Conservation (phyloP, 1,284 basidiomycete species). For the Chondrostereum purpureum region DNA sequence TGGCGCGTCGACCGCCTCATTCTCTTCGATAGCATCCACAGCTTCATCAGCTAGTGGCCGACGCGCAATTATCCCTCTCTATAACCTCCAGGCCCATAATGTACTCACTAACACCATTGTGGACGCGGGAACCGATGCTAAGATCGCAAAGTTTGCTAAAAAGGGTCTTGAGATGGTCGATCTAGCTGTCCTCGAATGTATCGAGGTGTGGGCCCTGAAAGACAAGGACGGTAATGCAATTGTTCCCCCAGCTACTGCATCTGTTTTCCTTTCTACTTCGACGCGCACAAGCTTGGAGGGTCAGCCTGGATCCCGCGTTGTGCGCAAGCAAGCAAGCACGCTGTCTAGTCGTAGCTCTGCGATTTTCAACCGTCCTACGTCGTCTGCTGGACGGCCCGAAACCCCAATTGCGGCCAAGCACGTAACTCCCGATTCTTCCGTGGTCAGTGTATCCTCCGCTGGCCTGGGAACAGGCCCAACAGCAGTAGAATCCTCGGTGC, state of each 20-base stretch:
- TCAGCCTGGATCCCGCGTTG: too few relatives aligned
- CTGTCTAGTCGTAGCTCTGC: background rate
- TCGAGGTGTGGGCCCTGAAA: conserved; percentile 63
- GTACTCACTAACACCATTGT: conserved; percentile 88
- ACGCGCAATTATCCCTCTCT: conserved; percentile 85
- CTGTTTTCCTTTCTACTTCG: background rate
- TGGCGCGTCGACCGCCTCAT: conserved; percentile 48
- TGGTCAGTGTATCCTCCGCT: background rate
- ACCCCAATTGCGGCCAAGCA: background rate
- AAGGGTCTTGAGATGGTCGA: conserved; percentile 80
- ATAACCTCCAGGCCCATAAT: conserved; percentile 90
- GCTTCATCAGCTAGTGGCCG: conserved; percentile 43
- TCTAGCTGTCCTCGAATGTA: conserved; percentile 71
- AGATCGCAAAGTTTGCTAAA: conserved; percentile 86
- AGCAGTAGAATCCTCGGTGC: background rate
- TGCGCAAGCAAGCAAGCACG: background rate
- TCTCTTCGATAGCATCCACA: conserved; percentile 43
- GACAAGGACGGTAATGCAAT: background rate
- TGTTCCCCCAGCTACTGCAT: background rate
- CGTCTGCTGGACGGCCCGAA: background rate
- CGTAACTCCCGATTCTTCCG: background rate
- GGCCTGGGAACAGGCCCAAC: background rate
- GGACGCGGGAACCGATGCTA: conserved; percentile 91
- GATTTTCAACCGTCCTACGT: background rate
- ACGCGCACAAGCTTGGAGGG: background rate